Conservation (phyloP, 495 filamentous ascomycete genomes). For the Tuber calosporum region DNA sequence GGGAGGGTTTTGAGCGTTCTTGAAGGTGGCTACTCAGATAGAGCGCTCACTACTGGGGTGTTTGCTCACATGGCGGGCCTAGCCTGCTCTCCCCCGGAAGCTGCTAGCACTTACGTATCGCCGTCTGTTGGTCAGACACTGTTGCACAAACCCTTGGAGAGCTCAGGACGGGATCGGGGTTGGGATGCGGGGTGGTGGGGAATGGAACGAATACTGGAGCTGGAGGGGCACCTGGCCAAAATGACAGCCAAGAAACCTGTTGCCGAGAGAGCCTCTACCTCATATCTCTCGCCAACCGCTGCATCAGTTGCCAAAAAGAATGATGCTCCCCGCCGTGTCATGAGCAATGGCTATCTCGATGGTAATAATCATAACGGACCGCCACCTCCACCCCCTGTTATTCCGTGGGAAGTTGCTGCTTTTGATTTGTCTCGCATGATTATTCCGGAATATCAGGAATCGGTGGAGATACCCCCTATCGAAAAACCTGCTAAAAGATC, state of each 20-base stretch:
- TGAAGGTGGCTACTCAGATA: slow-evolving; percentile 91
- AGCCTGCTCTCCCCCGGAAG: slow-evolving; percentile 49
- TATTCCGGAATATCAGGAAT: slow-evolving; percentile 53
- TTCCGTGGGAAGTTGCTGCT: slow-evolving; percentile 77
- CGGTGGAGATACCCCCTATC: slow-evolving; percentile 43
- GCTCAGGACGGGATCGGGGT: slow-evolving; percentile 22
- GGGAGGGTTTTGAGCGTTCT: slow-evolving; percentile 86
- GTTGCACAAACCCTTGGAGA: slow-evolving; percentile 46
- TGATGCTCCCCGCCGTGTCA: slow-evolving; percentile 40
- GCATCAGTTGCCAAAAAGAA: slow-evolving; percentile 55
- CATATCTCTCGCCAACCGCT: slow-evolving; percentile 69
- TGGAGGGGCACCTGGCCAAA: slow-evolving; percentile 31
- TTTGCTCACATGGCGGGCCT: slow-evolving; percentile 81
- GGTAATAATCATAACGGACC: slow-evolving; percentile 38
- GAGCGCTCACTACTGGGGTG: slow-evolving; percentile 78
- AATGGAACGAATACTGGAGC: slow-evolving; percentile 25
- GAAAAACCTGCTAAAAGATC: slow-evolving; percentile 58
- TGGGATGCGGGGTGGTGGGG: slow-evolving; percentile 42
- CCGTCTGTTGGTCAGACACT: slow-evolving; percentile 49
- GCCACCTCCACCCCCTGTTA: slow-evolving; percentile 57
- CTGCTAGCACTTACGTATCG: slow-evolving; percentile 42
- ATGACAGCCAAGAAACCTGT: slow-evolving; percentile 48
- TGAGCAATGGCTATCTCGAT: slow-evolving; percentile 25
- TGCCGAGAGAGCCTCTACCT: slow-evolving; percentile 65
- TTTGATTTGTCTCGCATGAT: slow-evolving; percentile 75